Evolutionary conservation across 2,329 filamentous ascomycete genomes (phyloP).

Genomic region (Metarhizium album): DNA sequence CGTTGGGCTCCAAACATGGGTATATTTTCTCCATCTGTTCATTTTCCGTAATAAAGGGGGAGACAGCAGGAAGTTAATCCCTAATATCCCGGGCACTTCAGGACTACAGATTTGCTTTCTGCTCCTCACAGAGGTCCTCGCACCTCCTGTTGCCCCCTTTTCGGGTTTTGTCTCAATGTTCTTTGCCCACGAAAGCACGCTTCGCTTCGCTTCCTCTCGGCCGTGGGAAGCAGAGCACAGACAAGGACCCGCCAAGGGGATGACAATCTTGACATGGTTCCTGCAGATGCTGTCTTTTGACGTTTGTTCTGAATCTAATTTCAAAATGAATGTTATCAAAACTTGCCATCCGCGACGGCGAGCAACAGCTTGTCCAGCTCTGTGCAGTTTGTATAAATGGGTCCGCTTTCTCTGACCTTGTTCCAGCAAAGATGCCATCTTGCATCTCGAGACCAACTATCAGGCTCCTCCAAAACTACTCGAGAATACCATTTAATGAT

Average conservation of each 20-base stretch:
- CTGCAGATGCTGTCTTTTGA: neutral
- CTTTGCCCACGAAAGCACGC: neutral
- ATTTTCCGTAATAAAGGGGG: neutral
- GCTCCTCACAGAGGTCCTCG: no score
- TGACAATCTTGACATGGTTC: neutral
- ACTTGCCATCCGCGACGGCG: neutral
- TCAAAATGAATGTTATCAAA: neutral
- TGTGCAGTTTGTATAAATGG: neutral
- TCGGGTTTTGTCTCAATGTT: neutral
- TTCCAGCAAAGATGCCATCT: neutral
- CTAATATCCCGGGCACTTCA: neutral
- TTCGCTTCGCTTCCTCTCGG: neutral
- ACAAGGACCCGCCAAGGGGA: neutral
- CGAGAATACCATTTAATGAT: no score
- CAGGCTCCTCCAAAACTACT: no score
- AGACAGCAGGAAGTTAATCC: neutral
- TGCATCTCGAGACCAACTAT: neutral
- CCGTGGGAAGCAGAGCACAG: neutral
- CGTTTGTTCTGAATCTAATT: neutral
- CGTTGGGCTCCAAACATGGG: neutral
- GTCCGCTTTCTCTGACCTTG: neutral
- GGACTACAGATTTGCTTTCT: neutral
- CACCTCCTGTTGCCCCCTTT: neutral
- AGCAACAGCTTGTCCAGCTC: neutral
- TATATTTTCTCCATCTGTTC: neutral